These are phyloP conservation scores for Exophiala viscosa DNA, from an alignment of 2,329 filamentous ascomycete genomes.

Conservation along the genomic window DNA sequence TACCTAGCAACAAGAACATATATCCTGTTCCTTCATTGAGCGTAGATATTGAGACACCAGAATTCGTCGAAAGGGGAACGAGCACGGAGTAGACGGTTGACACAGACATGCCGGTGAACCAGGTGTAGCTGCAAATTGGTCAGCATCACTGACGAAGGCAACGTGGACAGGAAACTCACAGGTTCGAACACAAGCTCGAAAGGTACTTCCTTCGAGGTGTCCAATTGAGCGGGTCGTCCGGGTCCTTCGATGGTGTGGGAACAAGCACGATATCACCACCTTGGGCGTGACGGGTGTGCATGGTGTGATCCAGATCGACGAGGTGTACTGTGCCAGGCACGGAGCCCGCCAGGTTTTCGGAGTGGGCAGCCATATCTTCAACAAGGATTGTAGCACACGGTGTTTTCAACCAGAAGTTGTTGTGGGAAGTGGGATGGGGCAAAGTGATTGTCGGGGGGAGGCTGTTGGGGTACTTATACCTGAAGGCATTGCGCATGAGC, in stretches of 20 bases:
- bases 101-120: slow-evolving; percentile 33
- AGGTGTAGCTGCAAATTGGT: slow-evolving; percentile 32
- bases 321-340: slow-evolving; percentile 38
- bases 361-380: neutral
- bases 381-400: neutral
- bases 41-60: slow-evolving; percentile 41
- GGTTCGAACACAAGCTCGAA: slow-evolving; percentile 34
- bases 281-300: slow-evolving; percentile 21
- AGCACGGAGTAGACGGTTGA: slow-evolving; percentile 35
- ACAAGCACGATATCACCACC: slow-evolving; percentile 34
- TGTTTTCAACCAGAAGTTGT: neutral
- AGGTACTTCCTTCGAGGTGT: slow-evolving; percentile 33
- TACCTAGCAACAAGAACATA: slow-evolving; percentile 38
- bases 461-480: too few relatives aligned
- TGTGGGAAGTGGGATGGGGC: too few relatives aligned
- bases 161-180: slow-evolving; percentile 29
- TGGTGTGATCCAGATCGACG: slow-evolving; percentile 33
- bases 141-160: neutral
- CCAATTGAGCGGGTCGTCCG: slow-evolving; percentile 42
- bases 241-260: slow-evolving; percentile 37
- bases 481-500: too few relatives aligned
- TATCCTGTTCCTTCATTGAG: slow-evolving; percentile 49
- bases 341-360: slow-evolving; percentile 16
- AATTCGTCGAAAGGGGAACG: slow-evolving; percentile 39
- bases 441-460: too few relatives aligned